Percentiles rank a stretch among this genome's conserved stretches.
Conservation (phyloP, 192 early-diverging fungal species). For the Linnemannia elongata region DNA sequence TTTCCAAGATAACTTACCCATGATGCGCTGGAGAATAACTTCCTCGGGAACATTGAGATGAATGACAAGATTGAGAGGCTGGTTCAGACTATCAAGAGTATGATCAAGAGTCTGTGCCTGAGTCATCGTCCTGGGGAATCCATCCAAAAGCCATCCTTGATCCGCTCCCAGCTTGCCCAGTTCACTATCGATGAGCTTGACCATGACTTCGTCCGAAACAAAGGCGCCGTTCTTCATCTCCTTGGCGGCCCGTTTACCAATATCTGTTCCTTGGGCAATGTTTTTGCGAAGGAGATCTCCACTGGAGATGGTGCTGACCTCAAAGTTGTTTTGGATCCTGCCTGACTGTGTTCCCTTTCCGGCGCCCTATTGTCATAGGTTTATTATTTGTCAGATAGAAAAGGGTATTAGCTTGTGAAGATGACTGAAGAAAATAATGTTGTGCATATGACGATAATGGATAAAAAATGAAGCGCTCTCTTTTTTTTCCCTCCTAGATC, state of each 20-base stretch:
- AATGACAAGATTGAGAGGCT: constrained; percentile 87
- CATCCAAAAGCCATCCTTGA: constrained; percentile 87
- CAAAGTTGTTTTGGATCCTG: constrained; percentile 78
- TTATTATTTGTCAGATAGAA: neutral
- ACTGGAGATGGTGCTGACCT: constrained; percentile 80
- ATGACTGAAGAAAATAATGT: neutral
- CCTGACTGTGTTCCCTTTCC: constrained; percentile 94
- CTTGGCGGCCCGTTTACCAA: constrained; percentile 71
- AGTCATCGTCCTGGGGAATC: constrained; percentile 88
- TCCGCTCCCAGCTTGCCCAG: constrained; percentile 61
- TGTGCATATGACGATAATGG: neutral
- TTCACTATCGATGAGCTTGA: constrained; percentile 73
- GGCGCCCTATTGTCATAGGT: constrained; percentile 65
- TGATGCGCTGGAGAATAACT: constrained; percentile 91
- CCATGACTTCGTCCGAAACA: constrained; percentile 82
- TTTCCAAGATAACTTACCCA: constrained; percentile 62
- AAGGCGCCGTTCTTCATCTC: constrained; percentile 67
- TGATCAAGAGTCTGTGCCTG: constrained; percentile 86
- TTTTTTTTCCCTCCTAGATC: neutral
- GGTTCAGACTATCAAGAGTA: constrained; percentile 63
- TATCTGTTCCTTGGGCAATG: constrained; percentile 75
- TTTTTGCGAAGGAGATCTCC: constrained; percentile 90
- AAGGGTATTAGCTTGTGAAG: neutral
- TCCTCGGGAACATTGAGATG: constrained; percentile 93
- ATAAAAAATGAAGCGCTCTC: neutral